Conservation (phyloP, 192 early-diverging fungal species). For the Backusella morwellensis region DNA sequence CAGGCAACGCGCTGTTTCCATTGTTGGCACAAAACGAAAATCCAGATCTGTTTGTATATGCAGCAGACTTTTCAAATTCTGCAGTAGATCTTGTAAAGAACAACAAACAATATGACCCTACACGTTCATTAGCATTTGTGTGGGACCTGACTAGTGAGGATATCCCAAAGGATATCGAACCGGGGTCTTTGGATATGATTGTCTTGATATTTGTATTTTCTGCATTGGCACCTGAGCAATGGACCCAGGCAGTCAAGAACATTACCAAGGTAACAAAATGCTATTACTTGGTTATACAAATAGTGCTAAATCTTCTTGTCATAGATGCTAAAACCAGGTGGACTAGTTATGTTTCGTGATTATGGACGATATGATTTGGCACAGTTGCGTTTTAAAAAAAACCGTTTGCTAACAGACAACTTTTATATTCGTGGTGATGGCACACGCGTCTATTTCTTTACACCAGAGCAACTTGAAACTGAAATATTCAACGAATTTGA, state of each 20-base stretch:
- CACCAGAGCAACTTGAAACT: constrained; percentile 46
- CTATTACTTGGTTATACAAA: background rate
- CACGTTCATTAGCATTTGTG: constrained; percentile 84
- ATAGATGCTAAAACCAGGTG: constrained; percentile 82
- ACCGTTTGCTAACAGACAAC: constrained; percentile 86
- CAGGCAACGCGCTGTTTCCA: constrained; percentile 95
- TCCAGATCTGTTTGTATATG: constrained; percentile 84
- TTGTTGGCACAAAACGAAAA: constrained; percentile 74
- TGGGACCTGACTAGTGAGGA: constrained; percentile 85
- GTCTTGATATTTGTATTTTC: constrained; percentile 96
- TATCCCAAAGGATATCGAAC: constrained; percentile 68
- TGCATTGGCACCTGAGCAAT: constrained; percentile 84
- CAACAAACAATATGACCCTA: constrained; percentile 67
- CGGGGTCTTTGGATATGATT: constrained; percentile 84
- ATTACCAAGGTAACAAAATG: constrained; percentile 58
- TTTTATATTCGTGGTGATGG: constrained; percentile 98
- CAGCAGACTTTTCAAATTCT: constrained; percentile 86
- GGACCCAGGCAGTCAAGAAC: constrained; percentile 79
- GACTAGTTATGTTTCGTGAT: constrained; percentile 86
- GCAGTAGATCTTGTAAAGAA: constrained; percentile 93
- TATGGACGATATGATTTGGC: constrained; percentile 98
- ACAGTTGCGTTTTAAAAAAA: constrained; percentile 94
- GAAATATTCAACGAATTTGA: constrained; percentile 43
- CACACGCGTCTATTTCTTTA: constrained; percentile 94
- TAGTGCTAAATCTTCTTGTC: background rate